Evolutionary conservation across 345 rosid species (phyloP), one percentile per base, ranked within the genome.

Genomic region (Salix caprea): DNA sequence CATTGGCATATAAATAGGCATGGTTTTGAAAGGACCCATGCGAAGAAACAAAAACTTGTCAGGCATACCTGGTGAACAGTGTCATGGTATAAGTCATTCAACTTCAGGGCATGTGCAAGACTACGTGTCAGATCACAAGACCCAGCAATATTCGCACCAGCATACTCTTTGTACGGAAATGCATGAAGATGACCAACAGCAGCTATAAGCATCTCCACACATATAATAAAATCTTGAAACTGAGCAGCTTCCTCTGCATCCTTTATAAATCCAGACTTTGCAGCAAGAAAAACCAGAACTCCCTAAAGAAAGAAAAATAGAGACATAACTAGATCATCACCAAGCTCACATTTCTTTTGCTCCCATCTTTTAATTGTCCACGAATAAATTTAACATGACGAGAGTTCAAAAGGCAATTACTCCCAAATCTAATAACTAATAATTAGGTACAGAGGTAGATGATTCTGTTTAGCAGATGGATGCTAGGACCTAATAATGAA

Each of bases 121-220:
- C 97, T 96, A 76, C 84, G 86, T 8, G 97, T 82, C 34, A 96
- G 91, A 86, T 91, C 91, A 76, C 79, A 86, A 67, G 91, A 77
- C 30, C 91, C 90, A 30, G 92, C 92, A 73, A 94, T 88, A 86
- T 94, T 96, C 61, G 99, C 98, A 67, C 91, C 97, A 28, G 98
- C 97, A 84, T 94, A 96, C 87, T 96, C 98, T 84, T 90, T 96
- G 89, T 96, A 96, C 4, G 98, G 98, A 78, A 96, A 96, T 67
- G 99, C 99, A 82, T 85, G 94, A 78, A 91, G 87, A 89, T 94
- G 98, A 74, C 97, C 99, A 48, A 88, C 81, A 14, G 98, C 99
- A 73, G 99, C 99, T 77, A 96, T 80, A 77, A 96, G 97, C 99
- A 96, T 96, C 88, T 96, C 97, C 56, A 92, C 91, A 69, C 99